Base-by-base conservation (phyloP, 352 stramenopile genomes). In the Halophytophthora polymorphica region DNA sequence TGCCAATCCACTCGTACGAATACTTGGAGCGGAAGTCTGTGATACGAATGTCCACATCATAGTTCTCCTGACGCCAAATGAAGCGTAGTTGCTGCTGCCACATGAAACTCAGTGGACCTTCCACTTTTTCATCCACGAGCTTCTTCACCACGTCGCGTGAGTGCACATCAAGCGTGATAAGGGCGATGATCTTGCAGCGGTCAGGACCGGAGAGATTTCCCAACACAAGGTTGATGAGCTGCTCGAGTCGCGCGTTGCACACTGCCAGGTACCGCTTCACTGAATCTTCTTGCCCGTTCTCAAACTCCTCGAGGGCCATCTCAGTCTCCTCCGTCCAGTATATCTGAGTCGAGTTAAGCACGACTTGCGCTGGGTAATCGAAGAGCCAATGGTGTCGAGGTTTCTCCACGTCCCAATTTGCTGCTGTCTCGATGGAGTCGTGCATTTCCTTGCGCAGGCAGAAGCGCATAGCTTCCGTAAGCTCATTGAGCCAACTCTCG, bases 311-410 rank as follows among this genome's bases (percentile, higher is more conserved):
- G 3, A 95, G 54, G 2, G 83, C 83, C 53, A 96, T 80, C 56
- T 98, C 93, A 1, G 96, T 98, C 70, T 98, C 93, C 55, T 98
- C 95, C 0, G 94, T 98, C 96, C 96, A 98, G 61, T 98, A 98
- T 34, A 95, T 94, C 47, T 93, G 84, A 35, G 85, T 93, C 2
- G 81, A 80, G 45, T 91, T 93, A 8, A 96, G 56, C 29, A 93
- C 84, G 15, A 96, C 86, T 45, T 96, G 88, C 1, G 86, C 83
- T 15, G 96, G 95, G 68, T 98, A 99, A 56, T 98, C 88, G 61
- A 98, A 98, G 2, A 99, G 72, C 96, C 96, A 99, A 50, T 98
- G 88, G 38, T 99, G 96, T 6, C 96, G 80, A 34, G 96, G 95
- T 38, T 97, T 97, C 56, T 98, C 95, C 13, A 98, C 92, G 40